Conservation (phyloP, 805 yeast genomes). For the Torulaspora maleeae region DNA sequence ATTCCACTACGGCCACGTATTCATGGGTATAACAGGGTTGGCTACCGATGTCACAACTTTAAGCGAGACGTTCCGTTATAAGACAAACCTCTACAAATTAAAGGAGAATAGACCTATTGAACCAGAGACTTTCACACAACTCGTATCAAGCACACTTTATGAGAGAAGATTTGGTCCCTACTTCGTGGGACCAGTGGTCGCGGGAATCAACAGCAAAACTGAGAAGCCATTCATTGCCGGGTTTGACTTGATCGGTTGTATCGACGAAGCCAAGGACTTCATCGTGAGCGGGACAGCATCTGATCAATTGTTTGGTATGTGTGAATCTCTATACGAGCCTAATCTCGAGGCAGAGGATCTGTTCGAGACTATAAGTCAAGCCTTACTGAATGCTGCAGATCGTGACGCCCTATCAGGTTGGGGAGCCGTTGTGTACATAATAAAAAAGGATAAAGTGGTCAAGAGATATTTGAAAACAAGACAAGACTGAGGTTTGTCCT, state of each 20-base stretch:
- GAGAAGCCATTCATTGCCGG: conserved; percentile 89
- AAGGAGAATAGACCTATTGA: conserved; percentile 89
- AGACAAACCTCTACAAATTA: conserved; percentile 82
- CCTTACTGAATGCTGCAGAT: conserved; percentile 88
- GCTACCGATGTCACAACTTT: conserved; percentile 92
- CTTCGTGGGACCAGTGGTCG: conserved; percentile 94
- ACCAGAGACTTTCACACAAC: conserved; percentile 88
- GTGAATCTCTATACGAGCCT: conserved; percentile 94
- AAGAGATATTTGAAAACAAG: conserved; percentile 87
- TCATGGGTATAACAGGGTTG: conserved; percentile 88
- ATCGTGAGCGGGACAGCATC: conserved; percentile 93
- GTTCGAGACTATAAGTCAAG: conserved; percentile 93
- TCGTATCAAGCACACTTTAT: conserved; percentile 84
- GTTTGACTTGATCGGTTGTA: conserved; percentile 94
- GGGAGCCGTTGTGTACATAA: conserved; percentile 94
- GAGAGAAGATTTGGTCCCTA: conserved; percentile 94
- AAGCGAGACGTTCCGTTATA: conserved; percentile 72
- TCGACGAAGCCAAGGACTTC: conserved; percentile 90
- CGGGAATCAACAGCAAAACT: conserved; percentile 83
- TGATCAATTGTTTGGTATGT: conserved; percentile 98
- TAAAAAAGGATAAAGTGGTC: conserved; percentile 86
- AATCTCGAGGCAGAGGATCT: conserved; percentile 89
- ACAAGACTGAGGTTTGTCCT: conserved; percentile 63
- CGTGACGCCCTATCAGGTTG: conserved; percentile 97
- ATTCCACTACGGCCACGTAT: conserved; percentile 79